phyloP scores from a whole-genome alignment of 257 asterid species.

The Nicotiana noctiflora region DNA sequence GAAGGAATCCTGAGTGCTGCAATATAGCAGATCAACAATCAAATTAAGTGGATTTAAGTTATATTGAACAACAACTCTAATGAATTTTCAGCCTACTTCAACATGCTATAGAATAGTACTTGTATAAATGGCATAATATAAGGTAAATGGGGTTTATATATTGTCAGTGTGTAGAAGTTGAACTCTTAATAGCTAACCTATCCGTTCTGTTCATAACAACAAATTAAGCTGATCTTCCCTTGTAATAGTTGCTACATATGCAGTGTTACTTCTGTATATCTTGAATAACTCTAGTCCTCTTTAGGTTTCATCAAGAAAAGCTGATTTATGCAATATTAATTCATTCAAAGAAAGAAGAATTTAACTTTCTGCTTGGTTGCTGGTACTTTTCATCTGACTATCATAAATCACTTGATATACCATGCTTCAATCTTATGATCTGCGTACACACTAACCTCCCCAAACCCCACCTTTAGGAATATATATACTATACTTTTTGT shows the following conservation, averaged over 20 bases:
- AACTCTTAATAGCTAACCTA: not conserved
- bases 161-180: too few relatives aligned
- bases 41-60: not conserved
- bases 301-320: not conserved
- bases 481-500: too few relatives aligned
- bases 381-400: not conserved
- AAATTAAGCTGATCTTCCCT: not conserved
- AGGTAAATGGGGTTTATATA: not conserved
- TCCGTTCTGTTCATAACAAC: not conserved
- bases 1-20: conserved; percentile 76
- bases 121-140: too few relatives aligned
- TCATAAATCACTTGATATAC: not conserved
- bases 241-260: not conserved
- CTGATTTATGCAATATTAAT: not conserved
- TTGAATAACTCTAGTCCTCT: not conserved
- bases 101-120: not conserved
- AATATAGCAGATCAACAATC: conserved; percentile 12
- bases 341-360: not conserved
- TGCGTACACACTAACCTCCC: too few relatives aligned
- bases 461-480: too few relatives aligned
- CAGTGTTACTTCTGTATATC: not conserved
- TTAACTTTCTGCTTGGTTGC: not conserved
- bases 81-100: not conserved
- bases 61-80: not conserved
- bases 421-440: not conserved